phyloP scores from a whole-genome alignment of 148 eudicot species.

The Drosera capensis region DNA sequence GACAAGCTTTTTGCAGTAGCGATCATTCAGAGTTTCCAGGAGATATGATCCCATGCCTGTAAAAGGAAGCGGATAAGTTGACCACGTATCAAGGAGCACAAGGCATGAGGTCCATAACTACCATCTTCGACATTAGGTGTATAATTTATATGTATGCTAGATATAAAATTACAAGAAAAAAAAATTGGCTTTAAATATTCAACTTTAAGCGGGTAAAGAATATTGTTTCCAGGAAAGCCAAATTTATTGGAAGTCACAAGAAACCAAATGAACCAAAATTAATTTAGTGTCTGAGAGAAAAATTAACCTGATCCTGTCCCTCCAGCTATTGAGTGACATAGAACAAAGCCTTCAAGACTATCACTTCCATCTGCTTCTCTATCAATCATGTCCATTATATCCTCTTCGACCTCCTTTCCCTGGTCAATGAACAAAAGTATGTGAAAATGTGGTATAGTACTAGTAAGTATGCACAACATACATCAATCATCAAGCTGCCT shows the following conservation, averaged over 20 bases:
- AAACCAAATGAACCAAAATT: too few relatives aligned
- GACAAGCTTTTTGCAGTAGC: conserved; percentile 92
- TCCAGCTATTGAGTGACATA: conserved; percentile 98
- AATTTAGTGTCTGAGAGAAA: too few relatives aligned
- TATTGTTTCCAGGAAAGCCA: too few relatives aligned
- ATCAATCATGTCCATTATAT: conserved; percentile 98
- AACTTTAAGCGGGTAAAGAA: too few relatives aligned
- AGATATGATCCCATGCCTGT: conserved; percentile 99
- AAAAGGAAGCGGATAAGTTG: background rate
- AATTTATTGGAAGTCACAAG: too few relatives aligned
- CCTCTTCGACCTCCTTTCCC: conserved; percentile 94
- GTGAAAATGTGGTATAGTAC: background rate
- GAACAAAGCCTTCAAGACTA: conserved; percentile 97
- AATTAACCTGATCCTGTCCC: conserved; percentile 99
- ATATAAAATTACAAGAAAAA: too few relatives aligned
- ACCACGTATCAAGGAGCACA: background rate
- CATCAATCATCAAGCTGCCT: background rate
- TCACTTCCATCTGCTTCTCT: conserved; percentile 99
- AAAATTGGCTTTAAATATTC: too few relatives aligned
- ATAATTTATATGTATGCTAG: too few relatives aligned
- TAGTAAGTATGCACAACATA: background rate
- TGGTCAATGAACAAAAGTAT: conserved; percentile 13
- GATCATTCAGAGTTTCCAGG: conserved; percentile 89
- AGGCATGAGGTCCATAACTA: too few relatives aligned
- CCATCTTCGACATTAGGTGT: too few relatives aligned